Base-by-base conservation (phyloP, 371 early-diverging fungal genomes). In the Saksenaea oblongispora region DNA sequence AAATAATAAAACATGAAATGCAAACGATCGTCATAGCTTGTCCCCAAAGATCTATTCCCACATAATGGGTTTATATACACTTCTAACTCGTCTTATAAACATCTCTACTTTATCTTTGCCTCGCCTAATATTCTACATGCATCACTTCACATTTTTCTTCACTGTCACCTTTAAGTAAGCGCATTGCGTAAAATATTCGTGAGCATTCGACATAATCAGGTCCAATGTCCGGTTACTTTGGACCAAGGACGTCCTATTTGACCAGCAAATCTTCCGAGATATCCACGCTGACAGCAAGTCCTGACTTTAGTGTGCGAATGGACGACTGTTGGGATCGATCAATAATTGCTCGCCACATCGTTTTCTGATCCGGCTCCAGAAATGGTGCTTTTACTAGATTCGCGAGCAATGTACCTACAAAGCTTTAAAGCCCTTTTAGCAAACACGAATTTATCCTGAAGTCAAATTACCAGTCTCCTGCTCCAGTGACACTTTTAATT, bases 401-500 rank as follows among this genome's bases (percentile, higher is more conserved):
- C 5, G 79, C 76, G 9, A 79, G 59, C 27, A 82, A 47, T 1
- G 76, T 70, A 8, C 83, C 83, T 1, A 82, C 83, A 67, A 82
- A 82, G 36, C 82, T 82, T 47, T 24, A 47, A 22, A n/a, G 53
- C 31, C 5, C 15, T 13, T 61, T 18, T 11, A 28, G 17, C 8
- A 58, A 14, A 58, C n/a, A 26, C n/a, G 8, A 9, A 28, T 11
- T 34, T 28, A 14, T n/a, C 47, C 7, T 8, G 14, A 17, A 22
- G 15, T 37, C 28, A 56, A 39, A 31, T 71, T 82, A 86, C 87
- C 86, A 84, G 61, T 91, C 91, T 7, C 91, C 91, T 13, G 91
- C 91, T 14, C 91, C 91, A 1, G 89, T 87, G 5, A 89, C 91
- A 63, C 83, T 89, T 56, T 74, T 70, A 39, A 87, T 76, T 10